These are phyloP conservation scores for Gossypium raimondii DNA, from an alignment of 345 rosid genomes.

Conservation along the genomic window DNA sequence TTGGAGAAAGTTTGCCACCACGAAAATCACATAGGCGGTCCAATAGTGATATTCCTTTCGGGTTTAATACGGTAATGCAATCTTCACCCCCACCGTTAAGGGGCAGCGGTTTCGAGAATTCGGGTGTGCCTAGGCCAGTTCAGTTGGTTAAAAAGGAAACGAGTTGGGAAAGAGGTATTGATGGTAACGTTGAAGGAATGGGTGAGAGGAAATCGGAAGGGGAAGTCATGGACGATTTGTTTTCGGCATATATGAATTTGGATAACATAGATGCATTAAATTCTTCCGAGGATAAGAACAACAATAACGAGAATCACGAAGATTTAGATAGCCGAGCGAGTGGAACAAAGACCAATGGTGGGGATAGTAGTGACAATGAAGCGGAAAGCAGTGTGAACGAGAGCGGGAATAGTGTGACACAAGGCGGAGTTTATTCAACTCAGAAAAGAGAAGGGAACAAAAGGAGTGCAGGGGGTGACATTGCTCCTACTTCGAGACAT, in stretches of 20 bases:
- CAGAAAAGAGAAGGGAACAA: slow-evolving; percentile 74
- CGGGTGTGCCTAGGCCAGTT: slow-evolving; percentile 31
- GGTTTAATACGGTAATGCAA: slow-evolving; percentile 46
- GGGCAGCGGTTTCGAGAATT: slow-evolving; percentile 41
- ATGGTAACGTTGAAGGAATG: slow-evolving; percentile 49
- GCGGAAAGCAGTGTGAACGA: slow-evolving; percentile 85
- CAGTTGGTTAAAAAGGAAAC: slow-evolving; percentile 50
- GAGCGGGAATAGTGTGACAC: slow-evolving; percentile 41
- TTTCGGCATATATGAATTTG: slow-evolving; percentile 94
- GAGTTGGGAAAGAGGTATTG: slow-evolving; percentile 49
- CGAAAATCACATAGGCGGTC: slow-evolving; percentile 82
- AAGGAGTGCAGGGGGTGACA: slow-evolving; percentile 77
- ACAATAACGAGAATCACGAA: slow-evolving; percentile 59
- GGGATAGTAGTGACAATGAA: slow-evolving; percentile 85
- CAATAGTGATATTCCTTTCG: slow-evolving; percentile 85
- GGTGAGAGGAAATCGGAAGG: slow-evolving; percentile 79
- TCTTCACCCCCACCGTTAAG: slow-evolving; percentile 52
- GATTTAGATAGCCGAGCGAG: slow-evolving; percentile 91
- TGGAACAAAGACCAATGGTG: slow-evolving; percentile 80
- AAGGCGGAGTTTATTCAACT: slow-evolving; percentile 33
- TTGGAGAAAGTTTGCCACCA: slow-evolving; percentile 72
- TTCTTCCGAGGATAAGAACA: slow-evolving; percentile 70
- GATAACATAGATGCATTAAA: slow-evolving; percentile 78
- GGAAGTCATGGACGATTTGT: slow-evolving; percentile 78
- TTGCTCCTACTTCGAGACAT: slow-evolving; percentile 68